phyloP scores from a whole-genome alignment of 495 filamentous ascomycete species.

The Aspergillus bridgeri region DNA sequence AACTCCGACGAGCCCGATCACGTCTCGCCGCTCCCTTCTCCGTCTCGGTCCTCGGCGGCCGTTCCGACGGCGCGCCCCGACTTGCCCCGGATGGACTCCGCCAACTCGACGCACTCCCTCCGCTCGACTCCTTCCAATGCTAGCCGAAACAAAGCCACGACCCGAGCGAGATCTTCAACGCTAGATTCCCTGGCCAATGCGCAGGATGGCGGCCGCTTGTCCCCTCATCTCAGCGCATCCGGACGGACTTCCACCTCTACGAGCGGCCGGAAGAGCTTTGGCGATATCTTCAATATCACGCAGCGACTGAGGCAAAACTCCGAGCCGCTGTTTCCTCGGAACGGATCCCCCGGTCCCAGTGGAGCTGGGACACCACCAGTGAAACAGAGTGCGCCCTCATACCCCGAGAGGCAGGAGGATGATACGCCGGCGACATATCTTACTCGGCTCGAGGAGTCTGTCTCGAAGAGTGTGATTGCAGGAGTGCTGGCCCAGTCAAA shows the following conservation, averaged over 20 bases:
- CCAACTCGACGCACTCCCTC: conserved; percentile 64
- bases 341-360: conserved; percentile 50
- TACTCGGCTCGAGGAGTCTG: conserved; percentile 69
- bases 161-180: conserved; percentile 79
- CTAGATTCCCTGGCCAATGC: conserved; percentile 66
- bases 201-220: conserved; percentile 55
- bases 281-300: conserved; percentile 75
- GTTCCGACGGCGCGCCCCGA: conserved; percentile 37
- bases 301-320: conserved; percentile 73
- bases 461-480: conserved; percentile 75
- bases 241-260: conserved; percentile 77
- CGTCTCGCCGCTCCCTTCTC: conserved; percentile 53
- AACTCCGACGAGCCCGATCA: conserved; percentile 33
- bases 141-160: conserved; percentile 17
- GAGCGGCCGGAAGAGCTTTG: conserved; percentile 82
- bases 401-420: conserved; percentile 79
- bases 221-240: conserved; percentile 55
- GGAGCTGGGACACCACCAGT: conserved; percentile 64
- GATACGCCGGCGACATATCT: conserved; percentile 91
- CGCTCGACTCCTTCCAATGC: conserved; percentile 64
- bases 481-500: conserved; percentile 76
- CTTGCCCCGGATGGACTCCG: conserved; percentile 58
- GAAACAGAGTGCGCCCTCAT: conserved; percentile 61
- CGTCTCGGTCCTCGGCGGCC: conserved; percentile 50
- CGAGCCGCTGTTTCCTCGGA: conserved; percentile 58